phyloP scores from a whole-genome alignment of 768 basidiomycete species.

The Tylopilus rubrobrunneus region DNA sequence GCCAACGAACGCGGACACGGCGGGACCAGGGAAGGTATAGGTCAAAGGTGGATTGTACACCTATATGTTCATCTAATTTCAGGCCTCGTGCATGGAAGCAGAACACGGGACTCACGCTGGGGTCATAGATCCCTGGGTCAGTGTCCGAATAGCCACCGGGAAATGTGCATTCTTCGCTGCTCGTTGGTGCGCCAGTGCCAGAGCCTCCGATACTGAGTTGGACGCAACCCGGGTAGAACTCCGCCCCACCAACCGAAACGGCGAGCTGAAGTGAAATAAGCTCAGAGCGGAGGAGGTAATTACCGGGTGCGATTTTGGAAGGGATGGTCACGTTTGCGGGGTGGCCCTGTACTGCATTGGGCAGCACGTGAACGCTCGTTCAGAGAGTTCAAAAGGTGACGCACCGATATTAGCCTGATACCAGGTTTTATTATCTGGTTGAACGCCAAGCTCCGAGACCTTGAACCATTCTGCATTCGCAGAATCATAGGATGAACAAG shows the following conservation, averaged over 20 bases:
- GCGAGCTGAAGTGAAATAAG: constrained; percentile 74
- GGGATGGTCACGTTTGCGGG: constrained; percentile 45
- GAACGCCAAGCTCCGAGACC: constrained; percentile 49
- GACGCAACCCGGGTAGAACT: constrained; percentile 31
- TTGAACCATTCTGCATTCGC: constrained; percentile 70
- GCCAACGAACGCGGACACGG: constrained; percentile 40
- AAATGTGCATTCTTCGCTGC: constrained; percentile 45
- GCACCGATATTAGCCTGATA: constrained; percentile 45
- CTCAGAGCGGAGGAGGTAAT: constrained; percentile 76
- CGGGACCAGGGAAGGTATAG: constrained; percentile 55
- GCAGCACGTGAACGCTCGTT: background rate
- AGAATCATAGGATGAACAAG: constrained; percentile 59
- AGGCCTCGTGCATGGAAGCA: background rate
- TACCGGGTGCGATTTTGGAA: constrained; percentile 52
- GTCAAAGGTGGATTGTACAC: constrained; percentile 29
- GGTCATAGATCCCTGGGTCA: constrained; percentile 66
- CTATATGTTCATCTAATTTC: constrained; percentile 5
- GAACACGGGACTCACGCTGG: constrained; percentile 30
- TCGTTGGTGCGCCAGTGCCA: constrained; percentile 17
- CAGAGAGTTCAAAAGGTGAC: constrained; percentile 19
- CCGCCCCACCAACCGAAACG: constrained; percentile 50
- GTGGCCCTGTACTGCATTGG: constrained; percentile 32
- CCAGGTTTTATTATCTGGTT: constrained; percentile 40
- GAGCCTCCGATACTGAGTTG: constrained; percentile 30
- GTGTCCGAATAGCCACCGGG: constrained; percentile 69